Conservation (phyloP, 805 yeast genomes). For the Candida sanyiensis region DNA sequence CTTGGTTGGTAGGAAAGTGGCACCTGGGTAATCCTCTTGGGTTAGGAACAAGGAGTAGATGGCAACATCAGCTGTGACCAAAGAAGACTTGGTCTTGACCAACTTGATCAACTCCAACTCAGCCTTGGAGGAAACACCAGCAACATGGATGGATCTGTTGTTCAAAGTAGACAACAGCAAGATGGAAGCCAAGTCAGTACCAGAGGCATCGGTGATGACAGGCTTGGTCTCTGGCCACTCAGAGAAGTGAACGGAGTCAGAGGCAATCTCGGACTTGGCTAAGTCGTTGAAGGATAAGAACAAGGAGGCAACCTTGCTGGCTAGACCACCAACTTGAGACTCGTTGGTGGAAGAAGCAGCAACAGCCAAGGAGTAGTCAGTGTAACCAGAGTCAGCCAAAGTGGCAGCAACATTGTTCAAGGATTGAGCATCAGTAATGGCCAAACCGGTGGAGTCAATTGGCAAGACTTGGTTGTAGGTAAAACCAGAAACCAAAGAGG, state of each 20-base stretch:
- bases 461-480: constrained; percentile 81
- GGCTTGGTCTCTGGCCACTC: constrained; percentile 83
- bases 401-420: constrained; percentile 52
- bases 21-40: constrained; percentile 65
- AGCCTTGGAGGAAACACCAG: constrained; percentile 74
- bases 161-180: constrained; percentile 84
- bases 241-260: constrained; percentile 72
- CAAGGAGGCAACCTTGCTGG: constrained; percentile 67
- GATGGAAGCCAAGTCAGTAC: constrained; percentile 90
- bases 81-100: constrained; percentile 76
- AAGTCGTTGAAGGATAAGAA: constrained; percentile 76
- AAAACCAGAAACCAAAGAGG: constrained; percentile 80
- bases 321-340: constrained; percentile 52
- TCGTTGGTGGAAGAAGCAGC: constrained; percentile 76
- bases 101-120: constrained; percentile 79
- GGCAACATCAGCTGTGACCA: constrained; percentile 86
- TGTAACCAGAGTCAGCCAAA: constrained; percentile 56
- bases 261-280: constrained; percentile 59
- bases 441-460: constrained; percentile 53
- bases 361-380: constrained; percentile 77
- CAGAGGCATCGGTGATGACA: constrained; percentile 85
- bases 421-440: constrained; percentile 59
- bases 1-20: constrained; percentile 68
- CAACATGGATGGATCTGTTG: constrained; percentile 78
- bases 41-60: constrained; percentile 74